phyloP scores from a whole-genome alignment of 768 basidiomycete species.

The Hypsizygus marmoreus region DNA sequence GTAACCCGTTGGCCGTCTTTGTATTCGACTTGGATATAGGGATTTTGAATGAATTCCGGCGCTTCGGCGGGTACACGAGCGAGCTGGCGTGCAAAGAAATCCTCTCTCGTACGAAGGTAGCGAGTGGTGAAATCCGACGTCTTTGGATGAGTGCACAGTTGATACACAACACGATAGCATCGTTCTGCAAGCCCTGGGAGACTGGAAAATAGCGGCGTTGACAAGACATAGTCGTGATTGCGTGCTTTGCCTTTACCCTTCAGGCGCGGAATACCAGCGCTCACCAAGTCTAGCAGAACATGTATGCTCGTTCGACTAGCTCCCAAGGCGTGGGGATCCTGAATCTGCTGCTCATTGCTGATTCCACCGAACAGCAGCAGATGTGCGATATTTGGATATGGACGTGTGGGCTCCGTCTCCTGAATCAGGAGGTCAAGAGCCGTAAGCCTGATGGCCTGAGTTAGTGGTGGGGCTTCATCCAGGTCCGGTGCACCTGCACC shows the following conservation, averaged over 20 bases:
- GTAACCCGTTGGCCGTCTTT: constrained; percentile 67
- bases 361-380: constrained; percentile 78
- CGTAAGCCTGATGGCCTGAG: constrained; percentile 72
- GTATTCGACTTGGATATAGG: constrained; percentile 65
- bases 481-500: constrained; percentile 74
- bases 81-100: constrained; percentile 90
- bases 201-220: constrained; percentile 57
- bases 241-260: constrained; percentile 45
- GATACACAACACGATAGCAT: constrained; percentile 79
- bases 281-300: constrained; percentile 76
- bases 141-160: constrained; percentile 83
- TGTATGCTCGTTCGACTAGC: constrained; percentile 75
- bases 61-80: constrained; percentile 68
- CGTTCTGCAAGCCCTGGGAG: constrained; percentile 84
- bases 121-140: constrained; percentile 83
- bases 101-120: constrained; percentile 84
- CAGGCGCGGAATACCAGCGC: constrained; percentile 65
- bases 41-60: constrained; percentile 50
- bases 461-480: constrained; percentile 45
- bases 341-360: constrained; percentile 63
- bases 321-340: constrained; percentile 77
- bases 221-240: constrained; percentile 25
- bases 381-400: constrained; percentile 85
- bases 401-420: constrained; percentile 61
- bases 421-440: constrained; percentile 82